Percentiles rank a stretch among this genome's conserved stretches.
Conservation (phyloP, 352 stramenopile genomes). For the Albugo candida region DNA sequence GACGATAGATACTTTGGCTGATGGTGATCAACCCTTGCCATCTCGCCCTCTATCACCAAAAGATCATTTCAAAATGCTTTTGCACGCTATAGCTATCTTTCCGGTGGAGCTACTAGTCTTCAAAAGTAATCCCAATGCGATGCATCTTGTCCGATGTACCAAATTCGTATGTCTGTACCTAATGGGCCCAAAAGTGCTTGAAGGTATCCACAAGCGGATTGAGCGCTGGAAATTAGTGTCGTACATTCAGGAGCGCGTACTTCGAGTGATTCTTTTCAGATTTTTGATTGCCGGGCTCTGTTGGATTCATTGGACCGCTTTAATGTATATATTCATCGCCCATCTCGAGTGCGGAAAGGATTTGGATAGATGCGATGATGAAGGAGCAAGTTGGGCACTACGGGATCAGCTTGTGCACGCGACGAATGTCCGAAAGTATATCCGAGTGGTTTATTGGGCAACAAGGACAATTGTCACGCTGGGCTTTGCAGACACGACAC, state of each 20-base stretch:
- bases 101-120: neutral
- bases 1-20: no score
- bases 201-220: constrained; percentile 26
- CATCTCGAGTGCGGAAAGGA: constrained; percentile 32
- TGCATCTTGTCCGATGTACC: constrained; percentile 34
- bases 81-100: neutral
- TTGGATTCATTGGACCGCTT: constrained; percentile 35
- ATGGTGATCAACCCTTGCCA: neutral
- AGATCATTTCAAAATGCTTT: neutral
- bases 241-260: constrained; percentile 16
- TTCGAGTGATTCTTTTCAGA: constrained; percentile 15
- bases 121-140: constrained; percentile 16
- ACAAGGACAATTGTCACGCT: constrained; percentile 14
- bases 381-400: constrained; percentile 34
- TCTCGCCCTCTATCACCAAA: neutral
- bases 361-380: constrained; percentile 20
- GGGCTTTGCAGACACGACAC: constrained; percentile 11
- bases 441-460: constrained; percentile 12
- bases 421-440: constrained; percentile 6
- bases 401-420: constrained; percentile 16
- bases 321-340: constrained; percentile 47
- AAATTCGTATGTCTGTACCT: constrained; percentile 44
- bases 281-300: constrained; percentile 17
- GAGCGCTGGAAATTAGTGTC: constrained; percentile 24
- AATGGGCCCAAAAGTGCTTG: constrained; percentile 13